Conservation (phyloP, 805 yeast species). For the Ogataea angusta region DNA sequence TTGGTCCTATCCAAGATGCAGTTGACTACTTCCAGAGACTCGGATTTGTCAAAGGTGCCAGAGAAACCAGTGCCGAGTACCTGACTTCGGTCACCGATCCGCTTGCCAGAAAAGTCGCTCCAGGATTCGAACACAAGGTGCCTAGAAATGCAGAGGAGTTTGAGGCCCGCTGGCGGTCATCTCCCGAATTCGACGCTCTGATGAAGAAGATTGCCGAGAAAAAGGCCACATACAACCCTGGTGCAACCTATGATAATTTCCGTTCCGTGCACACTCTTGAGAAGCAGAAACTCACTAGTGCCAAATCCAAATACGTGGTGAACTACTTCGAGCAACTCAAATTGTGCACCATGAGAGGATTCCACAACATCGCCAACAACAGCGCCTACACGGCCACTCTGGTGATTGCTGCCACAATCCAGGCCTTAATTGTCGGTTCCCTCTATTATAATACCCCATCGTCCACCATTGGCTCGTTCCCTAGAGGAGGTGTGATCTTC, state of each 20-base stretch:
- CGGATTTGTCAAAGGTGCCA: constrained; percentile 60
- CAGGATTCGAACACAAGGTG: constrained; percentile 48
- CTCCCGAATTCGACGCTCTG: constrained; percentile 46
- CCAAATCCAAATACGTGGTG: constrained; percentile 36
- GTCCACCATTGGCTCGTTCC: constrained; percentile 53
- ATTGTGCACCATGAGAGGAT: constrained; percentile 52
- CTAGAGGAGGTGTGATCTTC: constrained; percentile 63
- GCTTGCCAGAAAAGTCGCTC: constrained; percentile 46
- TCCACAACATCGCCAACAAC: constrained; percentile 53
- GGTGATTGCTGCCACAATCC: constrained; percentile 49
- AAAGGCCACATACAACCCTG: constrained; percentile 28
- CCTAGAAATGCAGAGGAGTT: constrained; percentile 58
- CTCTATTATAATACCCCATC: constrained; percentile 50
- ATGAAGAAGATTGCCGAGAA: constrained; percentile 36
- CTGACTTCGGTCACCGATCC: constrained; percentile 68
- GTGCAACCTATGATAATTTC: constrained; percentile 33
- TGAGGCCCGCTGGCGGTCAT: constrained; percentile 55
- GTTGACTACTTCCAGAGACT: constrained; percentile 51
- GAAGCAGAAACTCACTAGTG: constrained; percentile 39
- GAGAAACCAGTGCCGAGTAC: constrained; percentile 68
- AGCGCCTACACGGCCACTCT: constrained; percentile 49
- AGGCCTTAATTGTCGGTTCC: constrained; percentile 60
- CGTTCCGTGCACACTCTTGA: constrained; percentile 31
- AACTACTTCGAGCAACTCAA: constrained; percentile 48
- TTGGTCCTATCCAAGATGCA: constrained; percentile 53